These are phyloP conservation scores for Neurospora africana DNA, from an alignment of 495 filamentous ascomycete species.

Conservation along the genomic window DNA sequence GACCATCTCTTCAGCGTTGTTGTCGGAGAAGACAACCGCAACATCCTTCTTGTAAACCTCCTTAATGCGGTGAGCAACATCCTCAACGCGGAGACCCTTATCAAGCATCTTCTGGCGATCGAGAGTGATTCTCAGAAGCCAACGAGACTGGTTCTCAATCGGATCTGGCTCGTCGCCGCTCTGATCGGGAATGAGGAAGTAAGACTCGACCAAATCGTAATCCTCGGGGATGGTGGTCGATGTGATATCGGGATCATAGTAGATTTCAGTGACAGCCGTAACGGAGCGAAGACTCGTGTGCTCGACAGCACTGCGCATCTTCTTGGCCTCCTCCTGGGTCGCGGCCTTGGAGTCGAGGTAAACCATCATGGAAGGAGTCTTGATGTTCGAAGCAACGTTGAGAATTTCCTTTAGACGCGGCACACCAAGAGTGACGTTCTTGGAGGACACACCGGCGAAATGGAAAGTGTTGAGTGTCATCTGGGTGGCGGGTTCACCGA, in stretches of 20 bases:
- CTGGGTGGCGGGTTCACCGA: constrained; percentile 96
- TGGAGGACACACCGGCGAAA: constrained; percentile 98
- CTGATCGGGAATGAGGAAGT: constrained; percentile 82
- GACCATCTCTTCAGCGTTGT: constrained; percentile 92
- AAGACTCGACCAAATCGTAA: constrained; percentile 88
- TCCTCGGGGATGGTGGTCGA: constrained; percentile 78
- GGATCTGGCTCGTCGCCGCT: constrained; percentile 55
- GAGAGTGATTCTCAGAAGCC: constrained; percentile 89
- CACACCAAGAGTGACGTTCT: constrained; percentile 98
- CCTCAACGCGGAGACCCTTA: constrained; percentile 82
- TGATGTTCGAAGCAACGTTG: constrained; percentile 94
- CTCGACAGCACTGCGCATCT: constrained; percentile 76
- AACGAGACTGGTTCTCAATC: constrained; percentile 72
- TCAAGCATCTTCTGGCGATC: constrained; percentile 89
- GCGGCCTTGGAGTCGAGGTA: constrained; percentile 54
- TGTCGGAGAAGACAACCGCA: constrained; percentile 92
- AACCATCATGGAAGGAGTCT: constrained; percentile 96
- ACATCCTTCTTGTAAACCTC: constrained; percentile 77
- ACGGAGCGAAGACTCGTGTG: constrained; percentile 92
- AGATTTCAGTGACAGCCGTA: constrained; percentile 84
- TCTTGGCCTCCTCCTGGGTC: constrained; percentile 72
- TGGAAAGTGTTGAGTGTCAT: constrained; percentile 99
- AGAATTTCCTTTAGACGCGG: constrained; percentile 99
- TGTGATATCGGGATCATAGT: constrained; percentile 89
- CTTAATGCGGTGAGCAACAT: constrained; percentile 84